These are phyloP conservation scores for Fusarium neocosmosporiellum DNA, from an alignment of 2,329 filamentous ascomycete genomes.

Conservation along the genomic window DNA sequence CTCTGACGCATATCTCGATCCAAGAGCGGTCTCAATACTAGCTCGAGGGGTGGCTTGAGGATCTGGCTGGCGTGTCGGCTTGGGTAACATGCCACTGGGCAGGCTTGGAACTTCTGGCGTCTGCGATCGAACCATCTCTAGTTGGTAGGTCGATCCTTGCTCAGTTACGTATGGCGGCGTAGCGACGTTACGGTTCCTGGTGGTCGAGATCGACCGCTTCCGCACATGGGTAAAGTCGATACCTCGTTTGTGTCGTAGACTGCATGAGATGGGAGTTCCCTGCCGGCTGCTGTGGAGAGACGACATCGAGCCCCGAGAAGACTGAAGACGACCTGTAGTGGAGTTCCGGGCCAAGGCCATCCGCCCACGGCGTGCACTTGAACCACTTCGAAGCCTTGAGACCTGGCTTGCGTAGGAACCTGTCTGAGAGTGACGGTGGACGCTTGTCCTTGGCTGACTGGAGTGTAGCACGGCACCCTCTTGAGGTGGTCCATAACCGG, in stretches of 20 bases:
- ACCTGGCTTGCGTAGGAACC: slow-evolving; percentile 42
- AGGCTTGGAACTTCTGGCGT: slow-evolving; percentile 46
- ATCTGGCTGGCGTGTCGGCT: slow-evolving; percentile 30
- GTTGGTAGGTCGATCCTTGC: slow-evolving; percentile 32
- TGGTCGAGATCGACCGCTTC: slow-evolving; percentile 50
- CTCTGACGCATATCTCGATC: slow-evolving; percentile 45
- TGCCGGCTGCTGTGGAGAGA: slow-evolving; percentile 62
- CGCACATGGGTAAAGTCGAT: slow-evolving; percentile 66
- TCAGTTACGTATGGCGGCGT: slow-evolving; percentile 33
- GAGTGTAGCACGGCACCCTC: slow-evolving; percentile 66
- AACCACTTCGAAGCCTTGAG: slow-evolving; percentile 51
- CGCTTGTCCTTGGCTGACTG: slow-evolving; percentile 74
- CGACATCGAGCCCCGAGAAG: slow-evolving; percentile 57
- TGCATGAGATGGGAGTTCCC: slow-evolving; percentile 54
- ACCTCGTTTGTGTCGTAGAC: slow-evolving; percentile 61
- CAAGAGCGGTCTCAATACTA: slow-evolving; percentile 21
- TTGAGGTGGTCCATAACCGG: slow-evolving; percentile 87
- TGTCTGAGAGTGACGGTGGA: slow-evolving; percentile 67
- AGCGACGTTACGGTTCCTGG: slow-evolving; percentile 32
- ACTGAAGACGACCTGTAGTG: slow-evolving; percentile 46
- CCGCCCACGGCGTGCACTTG: slow-evolving; percentile 46
- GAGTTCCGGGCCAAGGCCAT: slow-evolving; percentile 45
- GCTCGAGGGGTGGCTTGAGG: slow-evolving; percentile 13
- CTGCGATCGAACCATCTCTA: slow-evolving; percentile 38
- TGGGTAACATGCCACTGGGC: slow-evolving; percentile 42